These are phyloP conservation scores for Diutina neorugosa DNA, from an alignment of 1,139 yeast genomes.

Conservation along the genomic window DNA sequence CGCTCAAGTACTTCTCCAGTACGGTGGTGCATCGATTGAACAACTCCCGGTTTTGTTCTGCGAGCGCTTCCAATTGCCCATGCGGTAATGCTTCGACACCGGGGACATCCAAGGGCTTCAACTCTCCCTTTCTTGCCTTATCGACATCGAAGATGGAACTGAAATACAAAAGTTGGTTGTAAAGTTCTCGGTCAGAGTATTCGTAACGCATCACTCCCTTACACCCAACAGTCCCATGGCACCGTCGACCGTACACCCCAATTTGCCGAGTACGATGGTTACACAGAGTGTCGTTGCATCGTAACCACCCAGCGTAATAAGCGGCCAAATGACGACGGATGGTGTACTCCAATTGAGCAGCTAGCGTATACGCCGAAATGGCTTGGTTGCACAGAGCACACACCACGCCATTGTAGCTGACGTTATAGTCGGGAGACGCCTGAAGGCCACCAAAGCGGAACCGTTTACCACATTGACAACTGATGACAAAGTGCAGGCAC, in stretches of 20 bases:
- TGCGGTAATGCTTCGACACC: constrained; percentile 26
- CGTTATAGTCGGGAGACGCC: constrained; percentile 44
- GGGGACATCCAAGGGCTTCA: constrained; percentile 32
- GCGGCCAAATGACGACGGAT: constrained; percentile 59
- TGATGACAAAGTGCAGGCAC: constrained; percentile 40
- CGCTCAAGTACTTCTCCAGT: constrained; percentile 61
- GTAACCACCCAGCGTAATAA: constrained; percentile 79
- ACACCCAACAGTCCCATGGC: constrained; percentile 63
- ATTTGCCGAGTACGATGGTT: constrained; percentile 73
- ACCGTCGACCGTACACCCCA: constrained; percentile 80
- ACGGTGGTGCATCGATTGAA: constrained; percentile 50
- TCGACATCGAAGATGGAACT: constrained; percentile 74
- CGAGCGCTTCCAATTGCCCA: constrained; percentile 58
- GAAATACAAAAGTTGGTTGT: constrained; percentile 76
- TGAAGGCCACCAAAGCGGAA: constrained; percentile 69
- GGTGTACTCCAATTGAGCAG: constrained; percentile 61
- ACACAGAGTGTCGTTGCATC: constrained; percentile 80
- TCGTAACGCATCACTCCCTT: constrained; percentile 75
- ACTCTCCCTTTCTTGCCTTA: constrained; percentile 47
- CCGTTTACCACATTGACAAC: constrained; percentile 50
- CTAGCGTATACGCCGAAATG: constrained; percentile 20
- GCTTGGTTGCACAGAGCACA: constrained; percentile 46
- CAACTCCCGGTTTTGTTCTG: constrained; percentile 65
- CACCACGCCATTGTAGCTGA: constrained; percentile 57
- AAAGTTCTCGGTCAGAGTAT: constrained; percentile 69